Evolutionary conservation across 306 rosid species (phyloP), one percentile per base, ranked within the genome.

Genomic region (Quercus agrifolia): DNA sequence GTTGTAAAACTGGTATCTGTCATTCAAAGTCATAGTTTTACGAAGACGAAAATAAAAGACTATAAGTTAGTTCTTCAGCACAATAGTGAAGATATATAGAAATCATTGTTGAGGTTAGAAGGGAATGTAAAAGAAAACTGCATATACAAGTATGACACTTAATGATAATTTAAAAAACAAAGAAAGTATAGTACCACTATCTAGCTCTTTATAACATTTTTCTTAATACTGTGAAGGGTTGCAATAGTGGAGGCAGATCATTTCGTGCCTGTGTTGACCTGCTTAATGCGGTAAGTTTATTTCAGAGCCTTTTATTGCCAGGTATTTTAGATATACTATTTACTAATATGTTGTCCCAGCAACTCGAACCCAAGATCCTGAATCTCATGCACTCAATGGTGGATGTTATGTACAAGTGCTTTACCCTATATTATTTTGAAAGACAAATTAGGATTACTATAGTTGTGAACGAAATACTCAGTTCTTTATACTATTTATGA

Each of bases 221-320:
- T 18, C 44, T 62, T 14, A 54, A 46, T 56, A 33, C 8, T 4
- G 20, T 77, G 75, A 71, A 84, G 91, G 86, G 71, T 51, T 88
- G 91, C 87, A 88, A 83, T 52, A 88, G 89, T 2, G 89, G 89
- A 63, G 91, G 88, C 68, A 81, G 89, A 79, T 72, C 80, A 63
- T 78, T 51, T 12, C 86, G 75, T 46, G 89, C 89, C 35, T 83
- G 81, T 62, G 74, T 83, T 17, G 86, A 88, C 54, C 82, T 85
- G 73, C 87, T 81, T n/a, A 85, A 83, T 33, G 81, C 70, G 18
- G 89, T 85, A 76, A 77, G 80, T 71, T 70, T 35, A 1, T 9
- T 12, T 68, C 13, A 17, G 5, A 17, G 4, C 27, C 0, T 6
- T 6, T 55, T 2, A 4, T n/a, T 20, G 18, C 56, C 15, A 13